Conservation (phyloP, 1,284 basidiomycete species). For the Apiotrichum veenhuisii region DNA sequence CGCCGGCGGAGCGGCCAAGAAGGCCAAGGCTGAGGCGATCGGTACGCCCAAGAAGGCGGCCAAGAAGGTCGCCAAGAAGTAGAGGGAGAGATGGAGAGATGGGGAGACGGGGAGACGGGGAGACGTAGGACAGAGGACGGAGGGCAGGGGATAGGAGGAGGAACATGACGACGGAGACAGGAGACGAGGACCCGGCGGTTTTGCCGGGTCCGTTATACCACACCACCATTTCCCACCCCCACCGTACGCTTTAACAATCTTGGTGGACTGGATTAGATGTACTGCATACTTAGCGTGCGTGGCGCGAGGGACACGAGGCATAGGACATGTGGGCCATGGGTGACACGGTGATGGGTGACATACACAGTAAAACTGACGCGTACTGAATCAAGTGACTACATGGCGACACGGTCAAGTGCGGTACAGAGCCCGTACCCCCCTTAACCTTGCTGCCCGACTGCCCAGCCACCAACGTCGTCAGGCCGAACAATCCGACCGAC, state of each 20-base stretch:
- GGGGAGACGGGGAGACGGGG: background rate
- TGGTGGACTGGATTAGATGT: background rate
- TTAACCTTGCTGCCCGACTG: too few relatives aligned
- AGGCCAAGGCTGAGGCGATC: conserved; percentile 21
- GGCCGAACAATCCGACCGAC: too few relatives aligned
- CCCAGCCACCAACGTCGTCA: too few relatives aligned
- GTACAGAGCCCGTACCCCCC: too few relatives aligned
- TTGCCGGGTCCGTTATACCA: background rate
- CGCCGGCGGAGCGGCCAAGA: conserved; percentile 17
- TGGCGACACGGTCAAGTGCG: too few relatives aligned
- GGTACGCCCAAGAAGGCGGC: conserved; percentile 11
- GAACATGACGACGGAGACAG: too few relatives aligned
- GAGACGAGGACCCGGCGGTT: background rate
- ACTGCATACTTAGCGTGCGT: background rate
- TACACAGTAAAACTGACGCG: too few relatives aligned
- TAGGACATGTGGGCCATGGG: too few relatives aligned
- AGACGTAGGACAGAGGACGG: too few relatives aligned
- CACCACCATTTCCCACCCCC: too few relatives aligned
- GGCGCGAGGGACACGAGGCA: background rate
- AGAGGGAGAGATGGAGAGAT: background rate
- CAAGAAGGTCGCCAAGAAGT: conserved; percentile 14
- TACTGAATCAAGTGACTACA: too few relatives aligned
- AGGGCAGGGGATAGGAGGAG: background rate
- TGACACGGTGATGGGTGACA: too few relatives aligned
- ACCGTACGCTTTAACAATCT: background rate